Conservation (phyloP, 768 basidiomycete genomes). For the Naganishia onofrii region DNA sequence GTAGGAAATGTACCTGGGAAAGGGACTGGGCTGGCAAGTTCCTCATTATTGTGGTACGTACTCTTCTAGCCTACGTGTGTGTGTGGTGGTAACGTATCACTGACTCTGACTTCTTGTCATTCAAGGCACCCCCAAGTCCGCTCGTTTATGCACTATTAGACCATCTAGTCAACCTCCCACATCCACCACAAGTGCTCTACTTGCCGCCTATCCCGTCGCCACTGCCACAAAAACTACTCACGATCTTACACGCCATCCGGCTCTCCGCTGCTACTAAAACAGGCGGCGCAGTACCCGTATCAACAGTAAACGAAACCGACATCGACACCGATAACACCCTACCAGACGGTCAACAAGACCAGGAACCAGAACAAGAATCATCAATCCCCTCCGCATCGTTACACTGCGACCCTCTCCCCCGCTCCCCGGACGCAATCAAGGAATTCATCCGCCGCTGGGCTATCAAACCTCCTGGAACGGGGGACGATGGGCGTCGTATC, state of each 20-base stretch:
- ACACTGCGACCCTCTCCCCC: conserved; percentile 47
- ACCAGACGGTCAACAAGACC: not conserved
- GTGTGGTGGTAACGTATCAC: too few species aligned
- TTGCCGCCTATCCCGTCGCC: conserved; percentile 46
- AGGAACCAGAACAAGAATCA: conserved; percentile 2
- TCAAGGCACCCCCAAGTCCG: conserved; percentile 39
- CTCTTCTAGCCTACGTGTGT: not conserved
- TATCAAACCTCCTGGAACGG: conserved; percentile 38
- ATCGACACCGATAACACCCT: not conserved
- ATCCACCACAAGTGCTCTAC: conserved; percentile 50
- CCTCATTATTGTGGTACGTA: conserved; percentile 47
- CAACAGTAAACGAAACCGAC: not conserved
- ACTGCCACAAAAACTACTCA: conserved; percentile 43
- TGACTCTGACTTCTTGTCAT: too few species aligned
- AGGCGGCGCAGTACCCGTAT: not conserved
- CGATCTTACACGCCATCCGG: conserved; percentile 47
- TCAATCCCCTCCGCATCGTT: conserved; percentile 37
- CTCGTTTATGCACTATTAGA: conserved; percentile 42
- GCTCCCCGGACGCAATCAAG: conserved; percentile 37
- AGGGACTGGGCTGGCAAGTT: conserved; percentile 53
- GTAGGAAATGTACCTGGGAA: conserved; percentile 46
- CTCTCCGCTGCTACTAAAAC: conserved; percentile 37
- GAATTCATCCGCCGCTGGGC: conserved; percentile 48
- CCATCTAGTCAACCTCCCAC: conserved; percentile 43
- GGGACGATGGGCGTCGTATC: conserved; percentile 45